Evolutionary conservation across 495 filamentous ascomycete genomes (phyloP), one percentile per base, ranked within the genome.

Genomic region (Neurospora discreta): DNA sequence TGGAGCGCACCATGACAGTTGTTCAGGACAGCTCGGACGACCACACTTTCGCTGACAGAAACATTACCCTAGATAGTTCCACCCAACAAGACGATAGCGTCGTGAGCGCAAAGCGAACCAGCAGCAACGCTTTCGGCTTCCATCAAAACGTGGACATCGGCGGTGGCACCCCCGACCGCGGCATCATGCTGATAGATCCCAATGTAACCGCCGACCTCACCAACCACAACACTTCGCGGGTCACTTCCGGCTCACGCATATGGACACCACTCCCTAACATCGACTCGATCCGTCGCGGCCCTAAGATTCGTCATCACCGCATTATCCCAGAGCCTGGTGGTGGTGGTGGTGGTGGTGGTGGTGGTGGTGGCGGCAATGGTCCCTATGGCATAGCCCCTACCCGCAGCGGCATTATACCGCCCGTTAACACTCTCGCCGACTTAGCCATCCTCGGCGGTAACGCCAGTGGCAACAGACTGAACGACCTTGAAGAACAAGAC

Each of bases 281-380:
- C 39, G 68, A 68, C 20, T 73, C 73, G 1, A 68, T 76, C 44
- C 73, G 74, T n/a, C 74, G 71, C 30, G 74, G 74, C 10, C 74
- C 74, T 3, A 71, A 41, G 7, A 36, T 74, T 15, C 74, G 74
- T 13, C 71, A 74, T 46, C 20, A 40, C 36, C 74, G 74, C 20
- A 20, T 76, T 23, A 68, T 69, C 0, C 68, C 40, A 16, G 73
- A 68, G 16, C 52, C 52, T 15, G 46, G 46, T 1, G 20, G 42
- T 3, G 42, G 44, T 0, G 20, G 42, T 9, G 42, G 42, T n/a
- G 41, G 42, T 23, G 20, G 20, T 1, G 20, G 42, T 3, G 42
- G 44, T 0, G 20, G 42, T 9, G 42, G 42, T n/a, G 41, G 42
- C 46, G 20, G 20, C 46, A 6, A 11, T 3, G 44, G 44, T 52